Evolutionary conservation across 805 yeast species (phyloP).

Genomic region (Suhomyces xylopsoci): DNA sequence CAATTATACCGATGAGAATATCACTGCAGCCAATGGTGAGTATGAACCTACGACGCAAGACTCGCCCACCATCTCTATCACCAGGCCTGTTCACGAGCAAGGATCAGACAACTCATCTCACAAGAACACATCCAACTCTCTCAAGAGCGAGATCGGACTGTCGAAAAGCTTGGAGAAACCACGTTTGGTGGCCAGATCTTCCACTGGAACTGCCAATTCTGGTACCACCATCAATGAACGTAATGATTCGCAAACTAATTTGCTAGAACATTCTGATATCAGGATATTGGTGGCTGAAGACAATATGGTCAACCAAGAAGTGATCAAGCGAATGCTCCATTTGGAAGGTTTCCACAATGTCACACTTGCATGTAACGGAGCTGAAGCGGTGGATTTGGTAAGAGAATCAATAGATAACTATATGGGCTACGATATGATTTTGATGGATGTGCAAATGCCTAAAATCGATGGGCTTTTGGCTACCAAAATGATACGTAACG

Average conservation of each 20-base stretch:
- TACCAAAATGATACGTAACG: slow-evolving; percentile 66
- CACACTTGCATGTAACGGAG: slow-evolving; percentile 84
- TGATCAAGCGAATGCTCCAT: slow-evolving; percentile 80
- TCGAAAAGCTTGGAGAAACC: slow-evolving; percentile 37
- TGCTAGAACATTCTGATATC: slow-evolving; percentile 30
- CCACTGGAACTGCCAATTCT: slow-evolving; percentile 53
- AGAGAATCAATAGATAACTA: slow-evolving; percentile 42
- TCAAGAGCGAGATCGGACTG: slow-evolving; percentile 6
- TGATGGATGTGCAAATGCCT: slow-evolving; percentile 99
- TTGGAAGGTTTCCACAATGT: slow-evolving; percentile 76
- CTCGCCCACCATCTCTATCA: not conserved
- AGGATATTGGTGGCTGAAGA: slow-evolving; percentile 89
- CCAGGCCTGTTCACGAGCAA: not conserved
- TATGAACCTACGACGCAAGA: not conserved
- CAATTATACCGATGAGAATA: not conserved
- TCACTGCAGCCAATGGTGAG: not conserved
- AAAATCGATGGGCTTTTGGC: slow-evolving; percentile 85
- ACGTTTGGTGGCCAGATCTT: slow-evolving; percentile 41
- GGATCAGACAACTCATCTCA: not conserved
- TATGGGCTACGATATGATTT: slow-evolving; percentile 63
- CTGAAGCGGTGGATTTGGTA: slow-evolving; percentile 75
- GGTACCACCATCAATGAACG: slow-evolving; percentile 11
- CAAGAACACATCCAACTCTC: not conserved
- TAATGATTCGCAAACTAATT: slow-evolving; percentile 13
- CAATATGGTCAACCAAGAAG: slow-evolving; percentile 91